Base-by-base conservation (phyloP, 2,329 filamentous ascomycete genomes). In the Clarireedia hainanense region DNA sequence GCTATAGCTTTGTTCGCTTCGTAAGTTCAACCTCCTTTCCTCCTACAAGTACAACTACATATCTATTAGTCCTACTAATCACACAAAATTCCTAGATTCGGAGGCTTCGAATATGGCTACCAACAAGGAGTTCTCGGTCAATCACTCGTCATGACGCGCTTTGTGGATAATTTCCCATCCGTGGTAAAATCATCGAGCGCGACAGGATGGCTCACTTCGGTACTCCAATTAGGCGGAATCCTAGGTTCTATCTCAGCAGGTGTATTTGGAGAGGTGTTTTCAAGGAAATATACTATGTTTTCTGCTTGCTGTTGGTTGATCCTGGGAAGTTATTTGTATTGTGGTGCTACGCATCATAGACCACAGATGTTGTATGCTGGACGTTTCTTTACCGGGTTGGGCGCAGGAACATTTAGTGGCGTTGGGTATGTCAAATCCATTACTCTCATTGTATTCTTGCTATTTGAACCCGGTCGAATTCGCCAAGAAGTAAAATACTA, bases 41-140 rank as follows among this genome's bases (percentile, higher is more conserved):
- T 9, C 27, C 5, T 7, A 9, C 27, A 9, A 30, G 7, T 7
- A 10, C 27, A 30, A 30, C 5, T 30, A 3, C 6, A 30, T 30
- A 9, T 30, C 7, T 9, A 9, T 30, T 30, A 30, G 7, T 30
- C 30, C 9, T 34, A 34, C 30, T 34, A 34, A 34, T 34, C 30
- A 34, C 4, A 34, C 9, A 15, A 37, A 55, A 12, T 2, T 4
- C 20, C 15, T 39, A 77, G 75, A n/a, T 73, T 78, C 23, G 75
- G 76, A 57, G 76, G 76, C 23, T 75, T 79, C 47, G 73, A 76
- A 57, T 79, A 77, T 72, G 76, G 76, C 52, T 79, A 78, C 62
- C 76, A 80, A 56, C 78, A 80, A 61, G 78, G 77, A 50, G 76
- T 81, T 1, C 68, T 81, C 3, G 76, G 77, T 34, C 75, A 80